phyloP scores from a whole-genome alignment of 192 early-diverging fungal species.

The Coemansia sp. region DNA sequence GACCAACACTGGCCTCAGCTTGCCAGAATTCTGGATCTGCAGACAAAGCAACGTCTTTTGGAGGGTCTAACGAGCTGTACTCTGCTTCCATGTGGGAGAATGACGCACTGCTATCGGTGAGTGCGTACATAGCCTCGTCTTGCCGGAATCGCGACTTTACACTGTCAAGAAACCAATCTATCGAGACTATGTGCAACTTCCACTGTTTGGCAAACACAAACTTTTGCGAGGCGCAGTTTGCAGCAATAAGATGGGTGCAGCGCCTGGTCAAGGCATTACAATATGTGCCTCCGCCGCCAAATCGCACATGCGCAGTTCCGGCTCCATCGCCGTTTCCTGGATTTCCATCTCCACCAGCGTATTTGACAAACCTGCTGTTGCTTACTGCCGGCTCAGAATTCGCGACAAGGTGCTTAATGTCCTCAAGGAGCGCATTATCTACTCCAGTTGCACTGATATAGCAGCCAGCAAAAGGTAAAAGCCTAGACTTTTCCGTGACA shows the following conservation, averaged over 20 bases:
- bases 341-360: neutral
- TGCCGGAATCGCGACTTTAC: conserved; percentile 32
- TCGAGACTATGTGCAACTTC: conserved; percentile 27
- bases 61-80: neutral
- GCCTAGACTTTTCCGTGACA: conserved; percentile 28
- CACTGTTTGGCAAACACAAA: conserved; percentile 48
- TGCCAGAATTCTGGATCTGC: conserved; percentile 2
- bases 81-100: neutral
- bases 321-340: neutral
- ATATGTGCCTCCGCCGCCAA: conserved; percentile 50
- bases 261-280: conserved; percentile 25
- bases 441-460: conserved; percentile 48
- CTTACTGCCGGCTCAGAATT: neutral
- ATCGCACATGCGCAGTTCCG: neutral
- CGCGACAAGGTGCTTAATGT: conserved; percentile 30
- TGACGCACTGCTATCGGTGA: neutral
- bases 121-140: conserved; percentile 20
- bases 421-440: conserved; percentile 23
- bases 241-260: conserved; percentile 51
- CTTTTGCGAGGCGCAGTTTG: conserved; percentile 31
- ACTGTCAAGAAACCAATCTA: conserved; percentile 41
- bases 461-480: conserved; percentile 47
- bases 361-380: neutral
- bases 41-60: neutral
- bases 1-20: too few species aligned